Conservation (phyloP, 208 protist species). For the Crithidia mellificae region DNA sequence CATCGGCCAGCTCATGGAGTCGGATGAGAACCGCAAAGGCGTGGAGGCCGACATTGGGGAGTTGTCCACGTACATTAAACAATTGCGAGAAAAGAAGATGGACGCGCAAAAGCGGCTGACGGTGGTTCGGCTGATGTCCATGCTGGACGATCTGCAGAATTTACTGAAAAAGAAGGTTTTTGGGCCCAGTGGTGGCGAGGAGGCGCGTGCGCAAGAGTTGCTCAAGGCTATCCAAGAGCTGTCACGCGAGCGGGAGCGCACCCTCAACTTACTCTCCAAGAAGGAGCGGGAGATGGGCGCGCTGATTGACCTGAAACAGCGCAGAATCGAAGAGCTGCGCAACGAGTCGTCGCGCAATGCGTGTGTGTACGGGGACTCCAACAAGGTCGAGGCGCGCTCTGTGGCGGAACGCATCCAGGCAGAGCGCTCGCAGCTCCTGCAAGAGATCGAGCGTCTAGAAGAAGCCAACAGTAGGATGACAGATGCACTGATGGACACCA, state of each 20-base stretch:
- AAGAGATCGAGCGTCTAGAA: conserved; percentile 65
- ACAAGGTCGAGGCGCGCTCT: conserved; percentile 46
- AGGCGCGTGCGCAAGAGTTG: conserved; percentile 63
- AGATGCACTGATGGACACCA: conserved; percentile 55
- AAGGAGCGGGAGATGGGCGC: conserved; percentile 70
- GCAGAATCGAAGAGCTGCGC: conserved; percentile 58
- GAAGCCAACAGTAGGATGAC: conserved; percentile 57
- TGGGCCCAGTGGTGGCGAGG: conserved; percentile 39
- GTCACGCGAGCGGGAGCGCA: conserved; percentile 68
- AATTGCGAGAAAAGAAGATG: conserved; percentile 36
- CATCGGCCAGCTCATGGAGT: conserved; percentile 54
- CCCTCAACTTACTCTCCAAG: conserved; percentile 56
- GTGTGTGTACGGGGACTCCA: conserved; percentile 42
- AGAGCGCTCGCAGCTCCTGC: conserved; percentile 57
- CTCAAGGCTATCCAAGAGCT: conserved; percentile 80
- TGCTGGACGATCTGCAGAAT: conserved; percentile 76
- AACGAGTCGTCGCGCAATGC: conserved; percentile 60
- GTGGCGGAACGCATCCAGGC: conserved; percentile 68
- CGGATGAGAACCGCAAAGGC: conserved; percentile 47
- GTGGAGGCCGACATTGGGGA: conserved; percentile 46
- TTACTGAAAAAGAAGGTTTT: conserved; percentile 67
- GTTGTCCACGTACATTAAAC: conserved; percentile 49
- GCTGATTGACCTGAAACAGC: conserved; percentile 75
- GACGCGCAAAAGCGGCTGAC: conserved; percentile 62
- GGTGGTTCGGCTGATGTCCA: conserved; percentile 68